Percentiles rank a stretch among this genome's conserved stretches.
Conservation (phyloP, 116 monocot genomes). For the Posidonia oceanica region DNA sequence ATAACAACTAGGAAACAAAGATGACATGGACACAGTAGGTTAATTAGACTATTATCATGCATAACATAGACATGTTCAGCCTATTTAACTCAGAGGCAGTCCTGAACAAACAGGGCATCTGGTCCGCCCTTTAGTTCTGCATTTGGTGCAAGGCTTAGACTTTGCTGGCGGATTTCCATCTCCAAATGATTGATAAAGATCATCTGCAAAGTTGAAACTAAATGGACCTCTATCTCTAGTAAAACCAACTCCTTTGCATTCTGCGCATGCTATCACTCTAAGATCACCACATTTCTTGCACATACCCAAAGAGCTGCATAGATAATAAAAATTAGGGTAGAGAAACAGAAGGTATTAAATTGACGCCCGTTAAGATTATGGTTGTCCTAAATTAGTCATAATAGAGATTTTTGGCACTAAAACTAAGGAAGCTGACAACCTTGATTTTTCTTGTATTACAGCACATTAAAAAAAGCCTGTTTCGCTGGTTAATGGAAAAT, state of each 20-base stretch:
- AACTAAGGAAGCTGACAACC: no score
- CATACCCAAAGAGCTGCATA: constrained; percentile 23
- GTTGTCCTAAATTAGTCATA: no score
- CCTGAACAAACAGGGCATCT: constrained; percentile 1
- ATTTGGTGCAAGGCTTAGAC: constrained; percentile 7
- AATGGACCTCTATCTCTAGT: constrained; percentile 3
- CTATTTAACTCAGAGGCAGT: not conserved
- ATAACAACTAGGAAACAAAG: no score
- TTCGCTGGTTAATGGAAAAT: no score
- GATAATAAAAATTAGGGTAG: not conserved
- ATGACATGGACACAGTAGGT: no score
- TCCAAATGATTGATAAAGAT: not conserved
- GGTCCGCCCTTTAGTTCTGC: constrained; percentile 3
- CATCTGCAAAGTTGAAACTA: not conserved
- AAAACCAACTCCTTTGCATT: constrained; percentile 13
- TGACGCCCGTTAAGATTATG: no score
- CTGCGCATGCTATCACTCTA: constrained; percentile 14
- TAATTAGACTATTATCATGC: no score
- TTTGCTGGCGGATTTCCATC: not conserved
- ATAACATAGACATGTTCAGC: no score
- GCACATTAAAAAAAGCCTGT: no score
- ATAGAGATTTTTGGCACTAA: no score
- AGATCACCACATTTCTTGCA: constrained; percentile 23
- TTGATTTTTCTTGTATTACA: no score
- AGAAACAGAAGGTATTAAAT: no score